These are phyloP conservation scores for Catenaria anguillulae DNA, from an alignment of 371 early-diverging fungal genomes.

Conservation along the genomic window DNA sequence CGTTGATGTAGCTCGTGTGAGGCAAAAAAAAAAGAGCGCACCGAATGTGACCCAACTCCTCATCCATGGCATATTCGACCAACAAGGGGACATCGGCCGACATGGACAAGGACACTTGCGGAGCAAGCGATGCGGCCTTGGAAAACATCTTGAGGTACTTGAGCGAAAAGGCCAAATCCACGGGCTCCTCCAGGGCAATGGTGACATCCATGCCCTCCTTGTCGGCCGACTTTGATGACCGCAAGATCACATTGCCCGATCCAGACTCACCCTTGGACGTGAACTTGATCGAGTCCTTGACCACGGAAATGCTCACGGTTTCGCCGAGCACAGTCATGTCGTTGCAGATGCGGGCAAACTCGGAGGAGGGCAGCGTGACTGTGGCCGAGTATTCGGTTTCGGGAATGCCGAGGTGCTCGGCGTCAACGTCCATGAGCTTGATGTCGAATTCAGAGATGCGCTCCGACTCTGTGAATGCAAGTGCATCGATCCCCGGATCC, in stretches of 20 bases:
- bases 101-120: conserved; percentile 60
- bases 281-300: conserved; percentile 89
- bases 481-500: too few species aligned
- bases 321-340: conserved; percentile 78
- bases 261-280: conserved; percentile 79
- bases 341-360: conserved; percentile 84
- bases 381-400: conserved; percentile 83
- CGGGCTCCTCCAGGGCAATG: conserved; percentile 64
- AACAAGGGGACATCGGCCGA: conserved; percentile 78
- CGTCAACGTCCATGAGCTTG: conserved; percentile 94
- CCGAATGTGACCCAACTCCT: conserved; percentile 71
- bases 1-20: neutral
- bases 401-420: conserved; percentile 91
- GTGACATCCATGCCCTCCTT: conserved; percentile 44
- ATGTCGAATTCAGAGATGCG: conserved; percentile 83
- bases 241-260: conserved; percentile 63
- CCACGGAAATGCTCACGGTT: conserved; percentile 72
- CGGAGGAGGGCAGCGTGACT: conserved; percentile 70
- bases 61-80: conserved; percentile 83
- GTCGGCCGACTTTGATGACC: conserved; percentile 69
- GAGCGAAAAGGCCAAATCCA: conserved; percentile 71
- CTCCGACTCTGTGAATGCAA: conserved; percentile 46
- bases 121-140: conserved; percentile 81
- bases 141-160: conserved; percentile 90
- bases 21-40: conserved; percentile 30